phyloP scores from a whole-genome alignment of 331 rosid species.

The Spiraea crenata region DNA sequence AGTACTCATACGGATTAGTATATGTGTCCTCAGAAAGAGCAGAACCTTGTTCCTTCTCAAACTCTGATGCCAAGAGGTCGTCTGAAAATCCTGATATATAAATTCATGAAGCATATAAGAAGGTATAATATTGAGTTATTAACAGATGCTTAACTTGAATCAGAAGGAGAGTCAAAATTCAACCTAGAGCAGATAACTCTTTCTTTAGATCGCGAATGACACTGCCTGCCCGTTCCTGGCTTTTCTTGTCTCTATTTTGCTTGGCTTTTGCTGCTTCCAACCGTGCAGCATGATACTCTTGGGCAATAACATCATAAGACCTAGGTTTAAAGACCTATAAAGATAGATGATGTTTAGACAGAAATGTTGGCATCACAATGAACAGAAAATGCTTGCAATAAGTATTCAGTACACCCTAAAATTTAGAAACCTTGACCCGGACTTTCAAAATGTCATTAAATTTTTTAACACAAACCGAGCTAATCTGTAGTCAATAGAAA shows the following conservation, averaged over 20 bases:
- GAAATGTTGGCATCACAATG: slow-evolving; percentile 2
- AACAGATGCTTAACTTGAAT: slow-evolving; percentile 16
- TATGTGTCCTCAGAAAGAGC: slow-evolving; percentile 40
- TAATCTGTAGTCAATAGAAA: background rate
- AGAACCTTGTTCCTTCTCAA: slow-evolving; percentile 53
- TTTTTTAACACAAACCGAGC: background rate
- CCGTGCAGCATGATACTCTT: slow-evolving; percentile 80
- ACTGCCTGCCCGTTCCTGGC: slow-evolving; percentile 70
- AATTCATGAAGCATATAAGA: slow-evolving; percentile 21
- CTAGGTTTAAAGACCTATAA: slow-evolving; percentile 57
- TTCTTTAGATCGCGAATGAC: slow-evolving; percentile 74
- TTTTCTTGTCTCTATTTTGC: slow-evolving; percentile 63
- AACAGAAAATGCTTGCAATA: background rate
- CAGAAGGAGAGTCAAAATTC: slow-evolving; percentile 23
- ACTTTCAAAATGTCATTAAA: too few relatives aligned
- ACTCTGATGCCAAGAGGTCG: slow-evolving; percentile 56
- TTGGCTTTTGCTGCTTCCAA: slow-evolving; percentile 79
- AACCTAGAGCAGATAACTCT: slow-evolving; percentile 76
- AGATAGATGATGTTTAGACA: slow-evolving; percentile 11
- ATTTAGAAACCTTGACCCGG: background rate
- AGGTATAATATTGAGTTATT: background rate
- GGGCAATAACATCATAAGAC: slow-evolving; percentile 71
- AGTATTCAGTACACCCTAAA: background rate
- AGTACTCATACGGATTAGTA: slow-evolving; percentile 19
- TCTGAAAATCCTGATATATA: slow-evolving; percentile 74